These are phyloP conservation scores for Myrmaecium sp. DNA, from an alignment of 2,329 filamentous ascomycete genomes.

Conservation along the genomic window DNA sequence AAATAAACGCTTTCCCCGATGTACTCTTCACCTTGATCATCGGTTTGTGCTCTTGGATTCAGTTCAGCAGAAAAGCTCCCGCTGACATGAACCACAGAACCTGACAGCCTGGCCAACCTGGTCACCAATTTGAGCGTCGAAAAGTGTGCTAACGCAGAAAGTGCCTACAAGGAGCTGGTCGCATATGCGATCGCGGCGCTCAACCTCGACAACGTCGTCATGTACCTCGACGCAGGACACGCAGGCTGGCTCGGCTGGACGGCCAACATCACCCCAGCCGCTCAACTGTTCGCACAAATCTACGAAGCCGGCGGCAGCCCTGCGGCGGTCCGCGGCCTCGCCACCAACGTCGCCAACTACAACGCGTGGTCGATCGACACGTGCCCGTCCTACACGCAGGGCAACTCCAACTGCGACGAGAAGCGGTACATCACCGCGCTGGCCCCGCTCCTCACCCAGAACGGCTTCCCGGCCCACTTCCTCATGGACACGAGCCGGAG, in stretches of 20 bases:
- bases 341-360: constrained; percentile 43
- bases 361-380: constrained; percentile 34
- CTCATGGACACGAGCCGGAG: constrained; percentile 40
- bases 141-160: constrained; percentile 37
- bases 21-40: constrained; percentile 33
- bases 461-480: constrained; percentile 37
- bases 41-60: constrained; percentile 21
- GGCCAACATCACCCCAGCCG: constrained; percentile 38
- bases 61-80: background rate
- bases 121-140: constrained; percentile 40
- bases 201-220: constrained; percentile 43
- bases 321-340: constrained; percentile 32
- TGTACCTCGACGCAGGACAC: constrained; percentile 48
- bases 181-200: constrained; percentile 39
- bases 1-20: constrained; percentile 37
- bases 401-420: constrained; percentile 36
- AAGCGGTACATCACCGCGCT: constrained; percentile 34
- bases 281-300: constrained; percentile 29
- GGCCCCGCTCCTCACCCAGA: constrained; percentile 28
- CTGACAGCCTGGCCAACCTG: constrained; percentile 44
- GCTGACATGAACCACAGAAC: constrained; percentile 22
- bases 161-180: constrained; percentile 37
- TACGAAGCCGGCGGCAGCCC: constrained; percentile 32
- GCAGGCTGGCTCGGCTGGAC: constrained; percentile 49
- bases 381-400: constrained; percentile 27